Evolutionary conservation across 2,329 filamentous ascomycete species (phyloP).

Genomic region (Monilinia polystroma): DNA sequence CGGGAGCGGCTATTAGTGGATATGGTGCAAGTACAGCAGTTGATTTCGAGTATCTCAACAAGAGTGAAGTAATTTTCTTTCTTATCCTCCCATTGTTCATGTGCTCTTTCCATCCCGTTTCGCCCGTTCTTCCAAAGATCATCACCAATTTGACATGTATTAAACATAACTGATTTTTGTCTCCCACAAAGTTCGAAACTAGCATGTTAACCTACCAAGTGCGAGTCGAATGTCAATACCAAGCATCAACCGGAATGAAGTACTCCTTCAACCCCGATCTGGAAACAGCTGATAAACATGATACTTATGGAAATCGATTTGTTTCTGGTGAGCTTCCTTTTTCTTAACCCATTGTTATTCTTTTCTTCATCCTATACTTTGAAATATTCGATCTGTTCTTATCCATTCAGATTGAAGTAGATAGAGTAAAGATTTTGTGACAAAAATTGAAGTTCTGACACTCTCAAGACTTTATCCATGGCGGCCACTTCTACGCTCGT

Average conservation of each 20-base stretch:
- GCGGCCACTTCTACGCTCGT: background rate
- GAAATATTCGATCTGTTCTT: fast-evolving
- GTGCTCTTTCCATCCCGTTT: too few relatives aligned
- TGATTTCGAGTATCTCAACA: background rate
- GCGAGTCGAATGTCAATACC: background rate
- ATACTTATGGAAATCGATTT: background rate
- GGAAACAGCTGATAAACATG: background rate
- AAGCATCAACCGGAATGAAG: background rate
- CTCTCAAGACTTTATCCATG: background rate
- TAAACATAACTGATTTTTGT: background rate
- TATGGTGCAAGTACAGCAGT: background rate
- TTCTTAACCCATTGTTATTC: too few relatives aligned
- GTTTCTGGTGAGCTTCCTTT: background rate
- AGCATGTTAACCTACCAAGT: background rate
- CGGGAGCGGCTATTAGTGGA: background rate
- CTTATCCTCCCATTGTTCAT: too few relatives aligned
- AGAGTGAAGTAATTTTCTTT: background rate
- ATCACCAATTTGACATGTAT: background rate
- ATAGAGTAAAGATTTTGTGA: background rate
- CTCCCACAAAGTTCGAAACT: background rate
- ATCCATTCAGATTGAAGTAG: background rate
- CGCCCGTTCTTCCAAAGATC: background rate
- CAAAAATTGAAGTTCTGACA: background rate
- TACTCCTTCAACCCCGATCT: background rate
- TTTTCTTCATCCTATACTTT: background rate